Conservation (phyloP, 371 early-diverging fungal genomes). For the Amoeboaphelidium occidentale region DNA sequence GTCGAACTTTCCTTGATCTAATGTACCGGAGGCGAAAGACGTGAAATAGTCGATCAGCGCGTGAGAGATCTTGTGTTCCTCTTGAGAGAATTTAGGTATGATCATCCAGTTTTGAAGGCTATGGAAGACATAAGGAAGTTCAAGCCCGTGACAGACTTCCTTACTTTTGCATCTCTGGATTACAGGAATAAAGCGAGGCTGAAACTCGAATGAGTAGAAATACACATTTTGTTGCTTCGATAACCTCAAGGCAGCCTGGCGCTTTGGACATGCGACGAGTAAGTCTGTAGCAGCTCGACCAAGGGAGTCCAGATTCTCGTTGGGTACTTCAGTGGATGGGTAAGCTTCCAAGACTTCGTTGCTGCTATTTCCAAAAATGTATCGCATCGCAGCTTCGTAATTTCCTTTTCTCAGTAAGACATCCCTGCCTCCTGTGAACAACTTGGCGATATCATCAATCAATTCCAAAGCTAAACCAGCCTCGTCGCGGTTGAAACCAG, state of each 20-base stretch:
- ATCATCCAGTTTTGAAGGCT: background rate
- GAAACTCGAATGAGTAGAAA: background rate
- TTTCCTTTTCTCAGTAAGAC: background rate
- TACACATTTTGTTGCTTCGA: background rate
- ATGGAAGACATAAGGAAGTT: slow-evolving; percentile 1
- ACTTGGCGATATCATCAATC: background rate
- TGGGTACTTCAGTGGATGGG: background rate
- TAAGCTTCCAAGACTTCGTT: background rate
- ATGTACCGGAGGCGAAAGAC: background rate
- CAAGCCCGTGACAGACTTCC: background rate
- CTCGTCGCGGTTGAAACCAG: background rate
- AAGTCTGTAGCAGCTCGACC: background rate
- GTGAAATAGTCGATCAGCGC: background rate
- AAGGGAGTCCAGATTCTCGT: background rate
- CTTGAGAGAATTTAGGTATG: background rate
- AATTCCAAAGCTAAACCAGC: background rate
- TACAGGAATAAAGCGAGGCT: background rate
- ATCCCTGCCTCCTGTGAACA: background rate
- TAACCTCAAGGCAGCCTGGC: background rate
- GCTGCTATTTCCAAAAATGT: background rate
- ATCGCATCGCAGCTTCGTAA: background rate
- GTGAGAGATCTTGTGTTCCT: background rate
- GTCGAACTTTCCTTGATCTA: too few species aligned
- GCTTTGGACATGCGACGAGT: background rate
- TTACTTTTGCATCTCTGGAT: background rate